A percentile compares a stretch with the other conserved stretches of the same genome.
phyloP scores from a whole-genome alignment of 768 basidiomycete genomes.

The Calocybe gangraenosa region DNA sequence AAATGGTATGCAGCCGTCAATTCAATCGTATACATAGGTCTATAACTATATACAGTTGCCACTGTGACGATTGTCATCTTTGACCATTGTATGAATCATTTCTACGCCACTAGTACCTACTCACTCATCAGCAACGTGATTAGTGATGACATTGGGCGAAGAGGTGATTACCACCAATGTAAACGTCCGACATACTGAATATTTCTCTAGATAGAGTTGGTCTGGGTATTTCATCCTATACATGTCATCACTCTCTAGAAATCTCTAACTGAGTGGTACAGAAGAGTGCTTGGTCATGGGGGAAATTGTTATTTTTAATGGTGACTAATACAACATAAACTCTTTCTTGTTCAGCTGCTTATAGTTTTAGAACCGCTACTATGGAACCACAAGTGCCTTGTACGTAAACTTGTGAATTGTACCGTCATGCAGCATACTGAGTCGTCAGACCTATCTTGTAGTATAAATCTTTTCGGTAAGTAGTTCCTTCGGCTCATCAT shows the following conservation, averaged over 20 bases:
- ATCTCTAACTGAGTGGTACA: too few relatives aligned
- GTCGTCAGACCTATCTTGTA: constrained; percentile 15
- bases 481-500: neutral
- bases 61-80: constrained; percentile 48
- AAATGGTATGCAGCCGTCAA: too few relatives aligned
- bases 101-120: constrained; percentile 1
- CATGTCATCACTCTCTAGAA: too few relatives aligned
- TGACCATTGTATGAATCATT: constrained; percentile 57
- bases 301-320: constrained; percentile 50
- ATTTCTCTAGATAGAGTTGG: constrained; percentile 39
- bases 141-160: constrained; percentile 48
- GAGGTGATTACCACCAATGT: constrained; percentile 33
- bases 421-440: too few relatives aligned
- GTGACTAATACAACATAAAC: constrained; percentile 26
- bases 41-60: too few relatives aligned
- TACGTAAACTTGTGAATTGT: constrained; percentile 33
- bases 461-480: constrained; percentile 53
- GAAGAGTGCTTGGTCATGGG: constrained; percentile 51
- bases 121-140: neutral
- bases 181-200: neutral
- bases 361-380: constrained; percentile 64
- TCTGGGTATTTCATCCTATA: constrained; percentile 56
- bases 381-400: constrained; percentile 42
- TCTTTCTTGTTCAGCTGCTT: neutral
- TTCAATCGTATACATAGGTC: too few relatives aligned